Evolutionary conservation across 2,329 filamentous ascomycete species (phyloP), one percentile per base, ranked within the genome.

Genomic region (Ophiostoma ulmi): DNA sequence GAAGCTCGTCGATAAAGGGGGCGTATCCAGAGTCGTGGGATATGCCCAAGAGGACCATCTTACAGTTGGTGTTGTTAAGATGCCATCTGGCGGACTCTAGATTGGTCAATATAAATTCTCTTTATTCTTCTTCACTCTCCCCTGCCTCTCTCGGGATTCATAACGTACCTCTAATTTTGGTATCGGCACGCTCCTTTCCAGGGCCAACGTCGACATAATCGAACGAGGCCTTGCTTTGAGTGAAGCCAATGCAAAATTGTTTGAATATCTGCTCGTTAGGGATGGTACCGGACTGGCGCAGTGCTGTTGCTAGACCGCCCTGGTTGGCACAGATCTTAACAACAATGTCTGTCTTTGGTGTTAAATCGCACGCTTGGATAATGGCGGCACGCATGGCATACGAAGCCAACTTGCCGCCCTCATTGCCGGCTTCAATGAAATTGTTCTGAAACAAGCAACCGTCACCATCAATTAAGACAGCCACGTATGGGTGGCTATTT

Each of bases 121-220:
- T 63, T 35, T 3, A 17, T 3, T 63, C 14, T 14, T 26, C 22
- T 22, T 14, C 3, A 6, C 11, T 31, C 4, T 58, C 7, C n/a
- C n/a, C 35, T 31, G 58, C 63, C 31, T 4, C 31, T 6, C 5
- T 35, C 11, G 6, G 3, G 31, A 31, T 31, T 31, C 31, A 31
- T 31, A 11, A 38, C 61, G 20, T 7, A 65, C 63, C 63, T 65
- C 63, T 65, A 65, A 90, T 85, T 77, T 90, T 90, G 66, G 82
- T 83, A 75, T 87, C 85, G 8, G 85, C 83, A 68, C 84, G 81
- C 75, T 88, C 86, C 76, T 87, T 88, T 64, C 83, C 83, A 74
- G 83, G 79, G 44, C 87, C 87, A 69, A 90, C 83, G 75, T 90
- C 87, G 71, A 89, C 80, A 79, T 89, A 90, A 77, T 90, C 86